phyloP scores from a whole-genome alignment of 106 monocot genomes.

The Dendrobium chrysotoxum region DNA sequence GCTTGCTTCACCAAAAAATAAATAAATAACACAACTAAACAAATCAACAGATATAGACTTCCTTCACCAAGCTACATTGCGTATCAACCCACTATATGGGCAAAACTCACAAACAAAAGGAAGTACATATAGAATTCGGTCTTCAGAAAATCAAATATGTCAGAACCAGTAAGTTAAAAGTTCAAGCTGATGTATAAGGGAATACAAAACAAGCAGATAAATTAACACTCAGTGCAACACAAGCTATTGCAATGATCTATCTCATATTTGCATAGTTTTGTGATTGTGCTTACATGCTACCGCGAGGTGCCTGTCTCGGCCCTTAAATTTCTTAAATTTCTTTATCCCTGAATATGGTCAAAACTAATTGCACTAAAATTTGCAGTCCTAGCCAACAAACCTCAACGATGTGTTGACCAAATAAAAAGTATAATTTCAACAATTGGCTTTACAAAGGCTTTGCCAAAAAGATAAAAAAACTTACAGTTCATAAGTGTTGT shows the following conservation, averaged over 20 bases:
- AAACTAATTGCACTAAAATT: not conserved
- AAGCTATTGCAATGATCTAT: not conserved
- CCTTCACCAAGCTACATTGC: not conserved
- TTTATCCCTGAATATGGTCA: not conserved
- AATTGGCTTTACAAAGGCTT: not conserved
- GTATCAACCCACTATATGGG: not conserved
- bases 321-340: not conserved
- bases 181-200: not conserved
- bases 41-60: not conserved
- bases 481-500: constrained; percentile 89
- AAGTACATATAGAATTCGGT: not conserved
- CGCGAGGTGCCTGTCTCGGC: not conserved
- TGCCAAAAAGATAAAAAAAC: constrained; percentile 4
- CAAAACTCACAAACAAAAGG: constrained; percentile 1
- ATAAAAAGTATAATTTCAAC: not conserved
- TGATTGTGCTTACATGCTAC: no score
- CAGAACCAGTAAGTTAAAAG: not conserved
- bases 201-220: constrained; percentile 2
- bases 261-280: not conserved
- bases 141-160: not conserved
- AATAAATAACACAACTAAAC: not conserved
- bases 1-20: not conserved
- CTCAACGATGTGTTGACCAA: not conserved
- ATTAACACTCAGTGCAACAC: not conserved
- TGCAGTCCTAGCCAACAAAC: not conserved